A percentile compares a stretch with the other conserved stretches of the same genome.
These are phyloP conservation scores for Wallemia ichthyophaga DNA, from an alignment of 1,284 basidiomycete genomes.

Conservation along the genomic window DNA sequence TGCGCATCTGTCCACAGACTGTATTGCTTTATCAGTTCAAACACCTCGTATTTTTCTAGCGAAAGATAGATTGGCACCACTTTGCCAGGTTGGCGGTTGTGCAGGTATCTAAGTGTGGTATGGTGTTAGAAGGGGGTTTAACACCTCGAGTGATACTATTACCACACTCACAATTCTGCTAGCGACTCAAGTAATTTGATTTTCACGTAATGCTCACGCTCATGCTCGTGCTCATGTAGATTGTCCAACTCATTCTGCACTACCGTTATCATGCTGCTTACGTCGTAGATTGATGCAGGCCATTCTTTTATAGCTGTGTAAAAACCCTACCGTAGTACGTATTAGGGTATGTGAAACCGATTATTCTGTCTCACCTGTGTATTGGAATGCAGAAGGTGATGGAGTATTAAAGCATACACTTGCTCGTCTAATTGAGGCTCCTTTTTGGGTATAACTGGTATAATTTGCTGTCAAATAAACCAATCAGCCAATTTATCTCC, in stretches of 20 bases:
- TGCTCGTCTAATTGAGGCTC: constrained; percentile 47
- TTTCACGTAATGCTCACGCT: constrained; percentile 17
- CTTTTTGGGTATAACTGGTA: constrained; percentile 61
- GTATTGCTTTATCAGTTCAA: constrained; percentile 75
- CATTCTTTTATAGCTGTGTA: constrained; percentile 52
- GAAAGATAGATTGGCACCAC: constrained; percentile 70
- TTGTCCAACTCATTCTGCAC: constrained; percentile 60
- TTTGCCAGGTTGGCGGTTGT: constrained; percentile 72
- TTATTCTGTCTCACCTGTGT: too few relatives aligned
- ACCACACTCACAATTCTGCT: constrained; percentile 40
- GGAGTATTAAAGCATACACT: constrained; percentile 87
- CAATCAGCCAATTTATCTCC: too few relatives aligned
- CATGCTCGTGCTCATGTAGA: too few relatives aligned
- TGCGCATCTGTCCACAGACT: constrained; percentile 85
- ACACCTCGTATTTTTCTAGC: constrained; percentile 59
- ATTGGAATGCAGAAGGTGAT: constrained; percentile 52
- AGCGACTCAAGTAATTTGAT: constrained; percentile 61
- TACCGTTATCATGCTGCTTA: constrained; percentile 54
- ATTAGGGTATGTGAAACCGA: too few relatives aligned
- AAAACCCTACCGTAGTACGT: constrained; percentile 24
- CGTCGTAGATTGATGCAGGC: constrained; percentile 74
- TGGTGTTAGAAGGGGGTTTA: too few relatives aligned
- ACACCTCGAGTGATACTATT: too few relatives aligned
- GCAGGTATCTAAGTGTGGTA: constrained; percentile 37
- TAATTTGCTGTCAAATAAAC: constrained; percentile 53